Base-by-base conservation (phyloP, 2,329 filamentous ascomycete genomes). In the Domatiomyces catenatus region DNA sequence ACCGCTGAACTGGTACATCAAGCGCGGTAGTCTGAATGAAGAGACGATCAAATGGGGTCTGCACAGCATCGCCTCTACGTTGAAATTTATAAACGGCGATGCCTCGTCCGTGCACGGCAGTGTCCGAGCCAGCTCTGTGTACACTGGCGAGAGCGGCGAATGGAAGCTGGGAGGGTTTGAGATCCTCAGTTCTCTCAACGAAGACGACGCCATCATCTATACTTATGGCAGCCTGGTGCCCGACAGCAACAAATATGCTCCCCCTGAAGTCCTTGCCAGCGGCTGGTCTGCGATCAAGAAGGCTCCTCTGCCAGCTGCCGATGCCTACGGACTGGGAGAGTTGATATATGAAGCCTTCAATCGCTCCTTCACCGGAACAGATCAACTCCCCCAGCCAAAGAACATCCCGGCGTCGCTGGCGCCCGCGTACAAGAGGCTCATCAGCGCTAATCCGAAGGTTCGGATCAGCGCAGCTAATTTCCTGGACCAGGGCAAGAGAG, bases 41-140 rank as follows among this genome's bases (percentile, higher is more conserved):
- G 92, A 96, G 71, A 96, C 90, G 1, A 79, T 92, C 46, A 98
- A 95, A 79, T 98, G 92, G 92, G 92, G 92, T 0, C 69, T 98
- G 42, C 85, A 87, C 66, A 86, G 80, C 60, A 72, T 96, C 56
- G 88, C 92, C 58, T 85, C 87, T 64, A 96, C 92, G 0, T 69
- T 96, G 58, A 94, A 92, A 62, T 98, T 98, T 63, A 86, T 98
- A 65, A 98, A 98, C 62, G 81, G 85, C 46, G 92, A 98, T 58
- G 92, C 89, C 2, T 76, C 83, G 2, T 95, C 89, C 0, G 84
- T 98, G 48, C 92, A 98, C 61, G 92, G 89, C 47, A 86, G 80
- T 60, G 72, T 98, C 48, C 81, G 86, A 55, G 84, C 86, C 18
- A 84, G 85, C 0, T 94, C 90, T 0, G 75, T 98, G 56, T 98